A percentile compares a stretch with the other conserved stretches of the same genome.
Evolutionary conservation across 306 rosid species (phyloP).

Genomic region (Vigna nakashimae): DNA sequence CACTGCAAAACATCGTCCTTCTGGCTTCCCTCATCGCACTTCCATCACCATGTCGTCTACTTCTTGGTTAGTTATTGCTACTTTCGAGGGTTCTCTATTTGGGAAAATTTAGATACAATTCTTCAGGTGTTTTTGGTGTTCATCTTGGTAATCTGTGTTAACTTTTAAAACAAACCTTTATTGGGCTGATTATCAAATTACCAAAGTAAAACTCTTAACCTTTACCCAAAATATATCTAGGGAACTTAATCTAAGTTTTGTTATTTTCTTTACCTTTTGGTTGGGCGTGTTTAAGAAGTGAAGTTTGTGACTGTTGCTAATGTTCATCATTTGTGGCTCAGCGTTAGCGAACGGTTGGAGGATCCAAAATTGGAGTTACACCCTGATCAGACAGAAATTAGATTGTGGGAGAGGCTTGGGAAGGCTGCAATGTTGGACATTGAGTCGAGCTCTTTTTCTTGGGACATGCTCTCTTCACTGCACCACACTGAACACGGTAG

Average conservation of each 20-base stretch:
- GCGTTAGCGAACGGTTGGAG: constrained; percentile 57
- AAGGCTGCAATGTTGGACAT: constrained; percentile 81
- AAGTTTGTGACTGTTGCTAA: constrained; percentile 21
- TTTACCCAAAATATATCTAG: no score
- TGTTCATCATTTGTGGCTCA: constrained; percentile 46
- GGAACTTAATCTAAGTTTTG: no score
- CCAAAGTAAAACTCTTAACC: neutral
- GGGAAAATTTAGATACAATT: neutral
- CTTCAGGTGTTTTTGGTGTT: neutral
- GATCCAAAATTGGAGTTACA: constrained; percentile 44
- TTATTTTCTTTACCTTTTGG: neutral
- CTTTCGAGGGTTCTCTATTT: neutral
- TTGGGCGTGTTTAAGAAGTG: constrained; percentile 18
- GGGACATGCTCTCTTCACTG: constrained; percentile 83
- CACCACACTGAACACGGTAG: constrained; percentile 82
- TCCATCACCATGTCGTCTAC: constrained; percentile 51
- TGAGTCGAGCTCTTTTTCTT: constrained; percentile 73
- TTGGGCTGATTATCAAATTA: neutral
- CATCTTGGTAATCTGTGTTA: neutral
- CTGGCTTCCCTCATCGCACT: constrained; percentile 71
- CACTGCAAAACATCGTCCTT: constrained; percentile 60
- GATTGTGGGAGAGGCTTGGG: constrained; percentile 92
- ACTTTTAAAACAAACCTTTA: neutral
- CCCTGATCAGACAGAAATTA: constrained; percentile 69
- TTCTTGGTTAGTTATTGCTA: constrained; percentile 54